Evolutionary conservation across 306 rosid species (phyloP).

Genomic region (Fagus crenata): DNA sequence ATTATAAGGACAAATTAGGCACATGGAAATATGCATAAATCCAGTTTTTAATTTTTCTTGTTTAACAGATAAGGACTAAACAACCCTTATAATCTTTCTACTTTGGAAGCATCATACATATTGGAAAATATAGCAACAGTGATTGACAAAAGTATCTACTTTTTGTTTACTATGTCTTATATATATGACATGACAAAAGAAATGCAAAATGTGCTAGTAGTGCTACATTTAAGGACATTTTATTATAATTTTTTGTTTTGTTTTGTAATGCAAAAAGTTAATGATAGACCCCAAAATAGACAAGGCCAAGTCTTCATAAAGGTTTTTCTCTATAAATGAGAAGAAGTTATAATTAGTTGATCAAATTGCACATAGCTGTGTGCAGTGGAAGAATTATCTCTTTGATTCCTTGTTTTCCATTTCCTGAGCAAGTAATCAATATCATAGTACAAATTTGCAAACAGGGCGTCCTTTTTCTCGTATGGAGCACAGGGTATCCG

Average conservation of each 20-base stretch:
- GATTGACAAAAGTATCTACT: too few relatives aligned
- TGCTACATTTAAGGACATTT: not conserved
- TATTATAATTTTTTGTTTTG: too few relatives aligned
- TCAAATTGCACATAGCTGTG: too few relatives aligned
- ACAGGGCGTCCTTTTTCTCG: not conserved
- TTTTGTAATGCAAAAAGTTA: not conserved
- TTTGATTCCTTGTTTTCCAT: too few relatives aligned
- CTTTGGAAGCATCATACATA: constrained; percentile 20
- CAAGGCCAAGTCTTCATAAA: too few relatives aligned
- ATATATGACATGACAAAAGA: not conserved
- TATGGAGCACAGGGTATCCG: too few relatives aligned
- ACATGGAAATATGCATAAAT: constrained; percentile 8
- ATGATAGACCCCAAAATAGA: too few relatives aligned
- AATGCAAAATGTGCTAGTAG: not conserved
- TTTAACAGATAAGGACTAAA: not conserved
- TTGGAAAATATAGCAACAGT: not conserved
- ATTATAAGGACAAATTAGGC: constrained; percentile 10
- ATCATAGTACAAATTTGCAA: not conserved
- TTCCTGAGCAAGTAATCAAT: too few relatives aligned
- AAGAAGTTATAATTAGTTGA: too few relatives aligned
- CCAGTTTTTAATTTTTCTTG: not conserved
- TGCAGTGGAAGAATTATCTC: too few relatives aligned
- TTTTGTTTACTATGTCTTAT: too few relatives aligned
- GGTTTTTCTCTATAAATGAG: too few relatives aligned
- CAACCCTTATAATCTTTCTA: not conserved